These are phyloP conservation scores for Cetraspora pellucida DNA, from an alignment of 192 early-diverging fungal species.

Conservation along the genomic window DNA sequence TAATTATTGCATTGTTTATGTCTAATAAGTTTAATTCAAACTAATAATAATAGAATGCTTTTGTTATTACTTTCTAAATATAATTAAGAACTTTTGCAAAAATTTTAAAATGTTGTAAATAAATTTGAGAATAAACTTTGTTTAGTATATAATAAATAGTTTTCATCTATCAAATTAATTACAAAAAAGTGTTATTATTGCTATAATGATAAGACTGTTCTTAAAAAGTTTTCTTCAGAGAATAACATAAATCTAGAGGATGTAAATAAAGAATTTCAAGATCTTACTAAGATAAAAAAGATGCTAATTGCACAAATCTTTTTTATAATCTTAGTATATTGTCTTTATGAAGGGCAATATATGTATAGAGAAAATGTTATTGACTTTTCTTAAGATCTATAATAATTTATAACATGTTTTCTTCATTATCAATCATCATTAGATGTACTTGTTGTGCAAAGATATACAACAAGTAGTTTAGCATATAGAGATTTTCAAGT, in stretches of 20 bases:
- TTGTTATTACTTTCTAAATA: too few species aligned
- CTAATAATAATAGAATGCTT: too few species aligned
- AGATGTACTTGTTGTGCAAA: neutral
- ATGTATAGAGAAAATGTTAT: neutral
- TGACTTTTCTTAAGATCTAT: neutral
- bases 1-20: too few species aligned
- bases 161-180: too few species aligned
- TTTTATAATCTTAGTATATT: neutral
- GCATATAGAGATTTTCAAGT: slow-evolving; percentile 2
- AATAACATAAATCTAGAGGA: slow-evolving; percentile 11
- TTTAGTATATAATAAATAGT: too few species aligned
- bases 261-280: neutral
- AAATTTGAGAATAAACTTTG: too few species aligned
- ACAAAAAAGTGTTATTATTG: neutral
- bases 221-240: neutral
- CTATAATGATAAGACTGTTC: neutral
- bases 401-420: neutral
- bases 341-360: neutral
- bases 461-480: neutral
- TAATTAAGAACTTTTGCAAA: too few species aligned
- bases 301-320: slow-evolving; percentile 2
- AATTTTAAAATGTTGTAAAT: too few species aligned
- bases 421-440: neutral
- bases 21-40: too few species aligned
- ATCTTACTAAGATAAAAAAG: neutral